Evolutionary conservation across 768 basidiomycete species (phyloP).

Genomic region (Podaxis carcinomalis): DNA sequence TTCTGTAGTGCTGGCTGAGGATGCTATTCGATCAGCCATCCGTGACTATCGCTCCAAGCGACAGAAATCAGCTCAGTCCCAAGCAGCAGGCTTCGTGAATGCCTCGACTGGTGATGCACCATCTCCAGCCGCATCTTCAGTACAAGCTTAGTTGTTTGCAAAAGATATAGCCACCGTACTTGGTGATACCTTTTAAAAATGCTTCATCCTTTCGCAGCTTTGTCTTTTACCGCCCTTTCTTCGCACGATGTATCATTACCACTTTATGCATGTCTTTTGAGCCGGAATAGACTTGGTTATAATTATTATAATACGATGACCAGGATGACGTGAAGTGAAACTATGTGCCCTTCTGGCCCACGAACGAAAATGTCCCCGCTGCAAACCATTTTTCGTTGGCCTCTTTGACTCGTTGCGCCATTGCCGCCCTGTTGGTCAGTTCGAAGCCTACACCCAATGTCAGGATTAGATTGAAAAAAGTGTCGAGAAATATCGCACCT

Average conservation of each 20-base stretch:
- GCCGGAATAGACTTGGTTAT: background rate
- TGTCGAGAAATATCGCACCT: constrained; percentile 43
- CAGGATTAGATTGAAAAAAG: background rate
- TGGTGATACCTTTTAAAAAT: background rate
- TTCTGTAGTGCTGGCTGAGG: constrained; percentile 84
- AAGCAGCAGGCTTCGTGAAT: constrained; percentile 62
- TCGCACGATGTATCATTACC: constrained; percentile 11
- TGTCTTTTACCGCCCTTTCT: background rate
- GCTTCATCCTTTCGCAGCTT: background rate
- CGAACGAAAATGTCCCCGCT: constrained; percentile 77
- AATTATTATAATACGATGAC: background rate
- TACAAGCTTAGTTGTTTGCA: constrained; percentile 1
- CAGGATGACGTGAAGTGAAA: background rate
- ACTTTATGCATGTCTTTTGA: background rate
- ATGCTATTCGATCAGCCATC: constrained; percentile 98
- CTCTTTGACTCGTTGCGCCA: constrained; percentile 84
- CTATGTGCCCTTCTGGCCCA: constrained; percentile 48
- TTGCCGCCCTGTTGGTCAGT: constrained; percentile 86
- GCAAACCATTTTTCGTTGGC: constrained; percentile 98
- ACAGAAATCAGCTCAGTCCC: constrained; percentile 30
- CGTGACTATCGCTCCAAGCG: constrained; percentile 93
- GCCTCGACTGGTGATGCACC: constrained; percentile 47
- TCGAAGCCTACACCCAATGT: constrained; percentile 63
- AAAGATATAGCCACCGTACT: background rate
- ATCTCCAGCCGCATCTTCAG: constrained; percentile 16